Percentiles rank a stretch among this genome's conserved stretches.
phyloP scores from a whole-genome alignment of 768 basidiomycete genomes.

The Holtermannia corniformis region DNA sequence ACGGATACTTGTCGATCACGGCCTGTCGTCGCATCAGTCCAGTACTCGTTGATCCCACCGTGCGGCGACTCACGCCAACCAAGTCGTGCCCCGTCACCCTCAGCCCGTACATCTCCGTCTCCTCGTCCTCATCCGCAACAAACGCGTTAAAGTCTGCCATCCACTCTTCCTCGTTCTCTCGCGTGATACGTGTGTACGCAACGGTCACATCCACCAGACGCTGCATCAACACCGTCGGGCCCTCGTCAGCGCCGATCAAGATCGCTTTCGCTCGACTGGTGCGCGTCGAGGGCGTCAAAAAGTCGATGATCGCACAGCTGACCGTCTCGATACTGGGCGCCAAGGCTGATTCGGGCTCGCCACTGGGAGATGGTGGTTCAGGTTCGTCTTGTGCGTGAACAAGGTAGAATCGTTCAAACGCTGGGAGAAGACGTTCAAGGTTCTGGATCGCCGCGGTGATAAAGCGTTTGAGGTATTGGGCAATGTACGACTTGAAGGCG shows the following conservation, averaged over 20 bases:
- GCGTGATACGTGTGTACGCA: constrained; percentile 73
- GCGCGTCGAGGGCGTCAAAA: constrained; percentile 58
- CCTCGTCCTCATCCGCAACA: constrained; percentile 89
- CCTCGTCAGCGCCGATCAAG: constrained; percentile 47
- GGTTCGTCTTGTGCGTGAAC: constrained; percentile 39
- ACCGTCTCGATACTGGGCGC: constrained; percentile 58
- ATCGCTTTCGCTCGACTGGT: constrained; percentile 53
- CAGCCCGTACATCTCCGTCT: constrained; percentile 68
- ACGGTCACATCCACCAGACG: constrained; percentile 45
- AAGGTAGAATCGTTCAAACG: constrained; percentile 15
- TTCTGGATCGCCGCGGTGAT: constrained; percentile 41
- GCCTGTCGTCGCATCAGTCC: constrained; percentile 19
- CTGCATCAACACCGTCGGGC: constrained; percentile 14
- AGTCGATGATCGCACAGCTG: constrained; percentile 69
- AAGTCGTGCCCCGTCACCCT: constrained; percentile 79
- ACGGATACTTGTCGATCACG: constrained; percentile 40
- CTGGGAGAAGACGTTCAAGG: constrained; percentile 44
- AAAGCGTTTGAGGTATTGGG: constrained; percentile 43
- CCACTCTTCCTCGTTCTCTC: constrained; percentile 89
- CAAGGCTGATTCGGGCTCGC: constrained; percentile 42
- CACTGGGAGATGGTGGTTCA: constrained; percentile 48
- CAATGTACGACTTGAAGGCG: constrained; percentile 68
- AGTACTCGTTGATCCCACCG: background rate
- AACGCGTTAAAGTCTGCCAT: constrained; percentile 80
- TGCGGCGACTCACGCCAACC: constrained; percentile 50